Evolutionary conservation across 805 yeast species (phyloP).

Genomic region (Hanseniaspora lindneri): DNA sequence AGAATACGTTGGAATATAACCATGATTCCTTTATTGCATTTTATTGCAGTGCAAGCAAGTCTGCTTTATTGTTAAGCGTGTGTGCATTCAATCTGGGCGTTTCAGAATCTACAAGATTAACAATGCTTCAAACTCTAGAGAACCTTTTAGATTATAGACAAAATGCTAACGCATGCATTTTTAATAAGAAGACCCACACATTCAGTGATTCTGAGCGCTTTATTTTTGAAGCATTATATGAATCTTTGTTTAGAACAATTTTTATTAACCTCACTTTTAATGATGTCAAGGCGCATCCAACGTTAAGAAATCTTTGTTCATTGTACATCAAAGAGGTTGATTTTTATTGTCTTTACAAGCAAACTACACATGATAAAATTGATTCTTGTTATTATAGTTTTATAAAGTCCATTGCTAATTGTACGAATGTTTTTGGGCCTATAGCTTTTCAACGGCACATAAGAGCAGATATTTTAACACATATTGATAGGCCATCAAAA

Average conservation of each 20-base stretch:
- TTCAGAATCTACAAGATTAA: constrained; percentile 29
- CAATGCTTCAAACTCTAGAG: constrained; percentile 27
- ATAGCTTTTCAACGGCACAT: constrained; percentile 63
- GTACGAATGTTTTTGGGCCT: constrained; percentile 49
- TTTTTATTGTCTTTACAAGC: constrained; percentile 23
- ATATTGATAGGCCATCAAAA: constrained; percentile 22
- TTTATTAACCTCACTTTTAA: constrained; percentile 42
- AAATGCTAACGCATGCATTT: constrained; percentile 25
- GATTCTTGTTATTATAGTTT: constrained; percentile 30
- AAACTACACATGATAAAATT: constrained; percentile 19
- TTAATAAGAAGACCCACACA: constrained; percentile 21
- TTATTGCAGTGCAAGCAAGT: constrained; percentile 28
- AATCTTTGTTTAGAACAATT: constrained; percentile 40
- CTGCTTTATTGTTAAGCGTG: constrained; percentile 32
- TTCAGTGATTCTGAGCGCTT: constrained; percentile 22
- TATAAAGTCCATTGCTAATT: constrained; percentile 38
- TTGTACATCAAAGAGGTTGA: constrained; percentile 24
- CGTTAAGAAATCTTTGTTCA: constrained; percentile 35
- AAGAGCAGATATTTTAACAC: constrained; percentile 32
- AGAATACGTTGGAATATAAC: constrained; percentile 25
- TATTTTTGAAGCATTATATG: constrained; percentile 29
- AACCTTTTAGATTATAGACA: constrained; percentile 29
- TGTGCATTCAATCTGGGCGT: constrained; percentile 27
- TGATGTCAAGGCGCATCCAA: constrained; percentile 38
- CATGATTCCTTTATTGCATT: constrained; percentile 25